Conservation (phyloP, 2,329 filamentous ascomycete species). For the Aspergillus awamori region DNA sequence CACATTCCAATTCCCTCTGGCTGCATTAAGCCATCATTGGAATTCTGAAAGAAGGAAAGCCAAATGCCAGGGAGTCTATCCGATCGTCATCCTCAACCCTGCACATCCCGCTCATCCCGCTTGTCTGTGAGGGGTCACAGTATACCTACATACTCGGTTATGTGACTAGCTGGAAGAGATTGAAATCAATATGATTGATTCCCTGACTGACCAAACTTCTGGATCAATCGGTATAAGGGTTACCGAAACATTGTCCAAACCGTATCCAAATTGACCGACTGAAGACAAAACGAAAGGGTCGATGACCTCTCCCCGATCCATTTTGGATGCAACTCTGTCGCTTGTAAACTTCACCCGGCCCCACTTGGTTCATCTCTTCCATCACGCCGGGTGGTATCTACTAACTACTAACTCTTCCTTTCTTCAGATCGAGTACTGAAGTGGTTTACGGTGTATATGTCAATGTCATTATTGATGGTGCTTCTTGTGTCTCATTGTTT, state of each 20-base stretch:
- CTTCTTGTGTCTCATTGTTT: background rate
- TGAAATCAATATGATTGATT: too few relatives aligned
- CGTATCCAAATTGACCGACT: background rate
- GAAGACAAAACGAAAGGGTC: background rate
- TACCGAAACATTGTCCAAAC: background rate
- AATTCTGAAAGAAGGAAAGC: background rate
- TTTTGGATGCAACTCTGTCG: constrained; percentile 7
- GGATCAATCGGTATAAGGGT: background rate
- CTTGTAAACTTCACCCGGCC: background rate
- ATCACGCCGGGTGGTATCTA: too few relatives aligned
- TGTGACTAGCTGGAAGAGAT: background rate
- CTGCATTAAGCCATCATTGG: background rate
- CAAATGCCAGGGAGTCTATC: background rate
- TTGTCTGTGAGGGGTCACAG: too few relatives aligned
- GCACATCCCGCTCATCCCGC: too few relatives aligned
- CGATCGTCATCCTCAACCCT: too few relatives aligned
- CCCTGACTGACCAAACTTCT: background rate
- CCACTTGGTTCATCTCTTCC: background rate
- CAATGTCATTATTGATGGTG: background rate
- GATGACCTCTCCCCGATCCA: background rate
- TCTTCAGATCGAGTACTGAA: too few relatives aligned
- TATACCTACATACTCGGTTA: background rate
- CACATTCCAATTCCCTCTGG: constrained; percentile 16
- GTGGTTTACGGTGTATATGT: background rate
- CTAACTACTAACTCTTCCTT: background rate